These are phyloP conservation scores for Solanum paucissectum DNA, from an alignment of 257 asterid species.

Conservation along the genomic window DNA sequence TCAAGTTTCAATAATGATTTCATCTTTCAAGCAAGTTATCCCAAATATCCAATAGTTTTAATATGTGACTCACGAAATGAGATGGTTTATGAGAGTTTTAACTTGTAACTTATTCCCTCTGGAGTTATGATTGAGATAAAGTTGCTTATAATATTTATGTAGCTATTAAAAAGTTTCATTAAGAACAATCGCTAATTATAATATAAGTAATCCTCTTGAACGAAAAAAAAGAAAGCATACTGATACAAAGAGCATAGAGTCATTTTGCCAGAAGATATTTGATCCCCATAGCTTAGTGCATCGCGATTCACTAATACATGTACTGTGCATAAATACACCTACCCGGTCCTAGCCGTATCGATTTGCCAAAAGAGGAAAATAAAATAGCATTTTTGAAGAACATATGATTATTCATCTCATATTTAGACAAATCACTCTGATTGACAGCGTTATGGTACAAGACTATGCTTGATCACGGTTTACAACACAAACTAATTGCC, in stretches of 20 bases:
- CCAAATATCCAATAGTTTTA: too few relatives aligned
- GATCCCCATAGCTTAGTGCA: background rate
- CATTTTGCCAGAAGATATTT: background rate
- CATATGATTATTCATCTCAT: background rate
- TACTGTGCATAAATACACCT: background rate
- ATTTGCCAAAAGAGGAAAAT: background rate
- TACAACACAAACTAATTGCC: background rate
- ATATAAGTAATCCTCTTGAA: too few relatives aligned
- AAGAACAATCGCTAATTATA: too few relatives aligned
- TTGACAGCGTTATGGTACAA: background rate
- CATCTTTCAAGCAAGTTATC: too few relatives aligned
- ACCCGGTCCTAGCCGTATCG: background rate
- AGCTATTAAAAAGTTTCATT: too few relatives aligned
- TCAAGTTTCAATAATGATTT: too few relatives aligned
- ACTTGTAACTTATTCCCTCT: too few relatives aligned
- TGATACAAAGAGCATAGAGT: background rate
- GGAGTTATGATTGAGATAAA: too few relatives aligned
- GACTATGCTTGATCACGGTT: background rate
- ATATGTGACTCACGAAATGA: too few relatives aligned
- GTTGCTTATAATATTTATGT: too few relatives aligned
- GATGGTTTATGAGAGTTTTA: too few relatives aligned
- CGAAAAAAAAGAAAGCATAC: background rate
- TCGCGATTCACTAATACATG: background rate
- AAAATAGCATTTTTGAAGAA: background rate
- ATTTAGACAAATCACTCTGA: background rate